These are phyloP conservation scores for Aspergillus ustus DNA, from an alignment of 2,329 filamentous ascomycete species.

Conservation along the genomic window DNA sequence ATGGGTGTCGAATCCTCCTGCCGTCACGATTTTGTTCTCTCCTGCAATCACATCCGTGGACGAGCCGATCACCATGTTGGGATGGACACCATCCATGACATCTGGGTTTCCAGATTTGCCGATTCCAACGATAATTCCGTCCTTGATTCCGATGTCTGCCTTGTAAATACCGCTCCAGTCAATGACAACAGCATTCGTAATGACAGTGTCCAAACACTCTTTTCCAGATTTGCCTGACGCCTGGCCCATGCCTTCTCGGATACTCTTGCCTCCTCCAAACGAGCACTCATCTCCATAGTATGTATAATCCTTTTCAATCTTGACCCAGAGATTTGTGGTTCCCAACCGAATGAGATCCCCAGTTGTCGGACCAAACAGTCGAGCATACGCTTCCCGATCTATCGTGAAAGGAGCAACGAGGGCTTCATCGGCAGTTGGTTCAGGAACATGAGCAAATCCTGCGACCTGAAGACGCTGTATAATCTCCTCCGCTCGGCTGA, in stretches of 20 bases:
- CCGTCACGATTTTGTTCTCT: slow-evolving; percentile 88
- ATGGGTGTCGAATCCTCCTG: slow-evolving; percentile 86
- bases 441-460: slow-evolving; percentile 77
- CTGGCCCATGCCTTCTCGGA: slow-evolving; percentile 95
- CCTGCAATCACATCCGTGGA: slow-evolving; percentile 91
- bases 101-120: slow-evolving; percentile 98
- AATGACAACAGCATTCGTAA: slow-evolving; percentile 87
- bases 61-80: slow-evolving; percentile 79
- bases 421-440: slow-evolving; percentile 62
- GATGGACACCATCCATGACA: slow-evolving; percentile 85
- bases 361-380: slow-evolving; percentile 91
- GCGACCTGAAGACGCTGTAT: slow-evolving; percentile 68
- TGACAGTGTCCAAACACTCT: slow-evolving; percentile 79
- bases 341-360: slow-evolving; percentile 84
- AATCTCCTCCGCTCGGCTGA: slow-evolving; percentile 67
- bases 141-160: slow-evolving; percentile 91
- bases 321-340: slow-evolving; percentile 85
- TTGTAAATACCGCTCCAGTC: slow-evolving; percentile 96
- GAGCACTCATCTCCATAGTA: slow-evolving; percentile 91
- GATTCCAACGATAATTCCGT: slow-evolving; percentile 83
- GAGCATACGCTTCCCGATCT: slow-evolving; percentile 76
- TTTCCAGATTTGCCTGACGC: slow-evolving; percentile 74
- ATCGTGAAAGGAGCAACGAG: slow-evolving; percentile 69
- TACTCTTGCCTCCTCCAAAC: slow-evolving; percentile 91
- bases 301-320: slow-evolving; percentile 84